Evolutionary conservation across 257 asterid genomes (phyloP).

Genomic region (Petunia axillaris): DNA sequence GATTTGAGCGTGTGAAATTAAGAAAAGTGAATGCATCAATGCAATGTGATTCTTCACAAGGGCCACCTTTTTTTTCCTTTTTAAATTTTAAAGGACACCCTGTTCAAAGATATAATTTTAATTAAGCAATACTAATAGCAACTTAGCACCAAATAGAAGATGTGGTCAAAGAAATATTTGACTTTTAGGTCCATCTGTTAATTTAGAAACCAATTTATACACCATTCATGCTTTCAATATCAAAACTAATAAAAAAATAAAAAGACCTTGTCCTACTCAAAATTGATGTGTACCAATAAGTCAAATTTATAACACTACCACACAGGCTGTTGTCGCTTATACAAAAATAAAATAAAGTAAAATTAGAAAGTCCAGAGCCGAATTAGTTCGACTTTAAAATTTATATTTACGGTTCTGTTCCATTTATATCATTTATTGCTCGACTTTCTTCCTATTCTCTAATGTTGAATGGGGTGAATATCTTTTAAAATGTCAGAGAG

Average conservation of each 20-base stretch:
- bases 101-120: neutral
- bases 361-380: neutral
- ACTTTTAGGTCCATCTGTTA: neutral
- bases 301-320: neutral
- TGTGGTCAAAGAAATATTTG: conserved; percentile 7
- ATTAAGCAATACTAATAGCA: neutral
- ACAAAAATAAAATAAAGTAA: neutral
- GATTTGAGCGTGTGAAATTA: neutral
- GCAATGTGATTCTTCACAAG: neutral
- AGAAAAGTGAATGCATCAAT: neutral
- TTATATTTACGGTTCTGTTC: no score
- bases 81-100: neutral
- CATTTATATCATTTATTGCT: no score
- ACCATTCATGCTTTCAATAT: neutral
- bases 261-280: neutral
- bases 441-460: no score
- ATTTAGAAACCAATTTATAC: neutral
- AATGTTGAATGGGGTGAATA: no score
- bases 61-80: neutral
- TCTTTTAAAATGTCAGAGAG: no score
- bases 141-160: neutral
- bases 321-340: neutral
- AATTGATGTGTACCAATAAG: neutral
- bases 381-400: neutral
- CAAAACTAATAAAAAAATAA: neutral